Evolutionary conservation across 2,329 filamentous ascomycete genomes (phyloP).

Genomic region (Hymenoscyphus repandus): DNA sequence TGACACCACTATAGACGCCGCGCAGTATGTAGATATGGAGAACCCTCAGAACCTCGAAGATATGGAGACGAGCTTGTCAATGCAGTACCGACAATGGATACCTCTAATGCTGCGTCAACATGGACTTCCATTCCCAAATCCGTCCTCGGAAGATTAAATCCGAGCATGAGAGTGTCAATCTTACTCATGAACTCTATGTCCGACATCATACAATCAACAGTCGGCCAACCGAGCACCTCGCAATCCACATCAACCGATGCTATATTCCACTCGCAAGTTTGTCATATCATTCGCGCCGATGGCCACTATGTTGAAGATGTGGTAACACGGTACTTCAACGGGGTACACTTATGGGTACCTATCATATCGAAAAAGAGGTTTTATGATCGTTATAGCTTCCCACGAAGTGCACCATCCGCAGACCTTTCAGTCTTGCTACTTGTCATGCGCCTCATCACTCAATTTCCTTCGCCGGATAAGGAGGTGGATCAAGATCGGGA

Average conservation of each 20-base stretch:
- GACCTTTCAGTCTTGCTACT: constrained; percentile 22
- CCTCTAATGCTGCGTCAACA: constrained; percentile 5
- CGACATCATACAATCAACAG: constrained; percentile 13
- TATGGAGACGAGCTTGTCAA: constrained; percentile 12
- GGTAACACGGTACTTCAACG: constrained; percentile 15
- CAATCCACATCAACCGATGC: constrained; percentile 9
- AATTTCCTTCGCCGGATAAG: constrained; percentile 16
- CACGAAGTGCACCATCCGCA: constrained; percentile 10
- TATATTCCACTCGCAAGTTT: constrained; percentile 15
- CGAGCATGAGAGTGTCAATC: constrained; percentile 16
- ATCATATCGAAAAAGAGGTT: constrained; percentile 22
- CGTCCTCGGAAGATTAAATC: constrained; percentile 7
- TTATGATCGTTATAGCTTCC: constrained; percentile 10
- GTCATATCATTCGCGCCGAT: constrained; percentile 14
- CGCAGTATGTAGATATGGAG: constrained; percentile 19
- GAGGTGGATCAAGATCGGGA: constrained; percentile 17
- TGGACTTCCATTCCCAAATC: constrained; percentile 16
- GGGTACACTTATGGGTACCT: constrained; percentile 20
- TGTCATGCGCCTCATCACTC: constrained; percentile 17
- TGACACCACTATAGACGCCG: constrained; percentile 11
- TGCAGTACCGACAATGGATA: constrained; percentile 1
- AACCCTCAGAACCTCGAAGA: constrained; percentile 9
- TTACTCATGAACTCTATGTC: constrained; percentile 18
- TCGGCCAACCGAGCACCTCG: constrained; percentile 4
- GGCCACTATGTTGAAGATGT: constrained; percentile 18